Conservation (phyloP, 139 green algal species). For the Haematococcus sp. region DNA sequence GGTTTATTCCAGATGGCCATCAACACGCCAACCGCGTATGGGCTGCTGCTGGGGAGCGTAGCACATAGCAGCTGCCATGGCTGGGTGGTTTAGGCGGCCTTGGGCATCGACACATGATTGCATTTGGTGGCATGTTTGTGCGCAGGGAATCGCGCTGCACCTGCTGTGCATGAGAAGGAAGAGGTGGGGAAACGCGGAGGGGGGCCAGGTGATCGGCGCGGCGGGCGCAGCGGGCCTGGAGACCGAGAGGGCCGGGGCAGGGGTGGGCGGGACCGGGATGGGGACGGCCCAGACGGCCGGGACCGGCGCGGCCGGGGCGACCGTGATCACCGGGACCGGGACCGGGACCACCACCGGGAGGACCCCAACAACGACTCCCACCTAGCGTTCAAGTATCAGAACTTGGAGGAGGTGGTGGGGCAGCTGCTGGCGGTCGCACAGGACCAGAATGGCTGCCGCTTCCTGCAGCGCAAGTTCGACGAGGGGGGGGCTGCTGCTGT, state of each 20-base stretch:
- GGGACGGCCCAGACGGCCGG: background rate
- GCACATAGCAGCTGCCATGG: background rate
- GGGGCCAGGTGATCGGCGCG: too few species aligned
- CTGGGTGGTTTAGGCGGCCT: too few species aligned
- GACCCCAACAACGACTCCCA: conserved; percentile 4
- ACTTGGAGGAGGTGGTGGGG: conserved; percentile 78
- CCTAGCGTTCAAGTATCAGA: conserved; percentile 45
- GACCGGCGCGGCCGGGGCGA: conserved; percentile 5
- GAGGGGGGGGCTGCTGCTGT: conserved; percentile 86
- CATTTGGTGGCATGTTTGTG: too few species aligned
- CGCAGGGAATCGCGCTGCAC: background rate
- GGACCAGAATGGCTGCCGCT: conserved; percentile 97
- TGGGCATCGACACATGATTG: too few species aligned
- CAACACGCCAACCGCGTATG: too few species aligned
- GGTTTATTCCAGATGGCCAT: too few species aligned
- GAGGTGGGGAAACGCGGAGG: too few species aligned
- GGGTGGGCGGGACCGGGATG: background rate
- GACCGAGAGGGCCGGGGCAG: conserved; percentile 9
- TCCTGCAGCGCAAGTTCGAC: conserved; percentile 98
- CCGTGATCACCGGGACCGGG: background rate
- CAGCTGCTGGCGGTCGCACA: conserved; percentile 86
- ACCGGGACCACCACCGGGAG: conserved; percentile 13
- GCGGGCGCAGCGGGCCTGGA: background rate
- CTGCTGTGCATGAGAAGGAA: background rate
- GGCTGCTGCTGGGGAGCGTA: too few species aligned